Base-by-base conservation (phyloP, 148 eudicot genomes). In the Cornus controversa region DNA sequence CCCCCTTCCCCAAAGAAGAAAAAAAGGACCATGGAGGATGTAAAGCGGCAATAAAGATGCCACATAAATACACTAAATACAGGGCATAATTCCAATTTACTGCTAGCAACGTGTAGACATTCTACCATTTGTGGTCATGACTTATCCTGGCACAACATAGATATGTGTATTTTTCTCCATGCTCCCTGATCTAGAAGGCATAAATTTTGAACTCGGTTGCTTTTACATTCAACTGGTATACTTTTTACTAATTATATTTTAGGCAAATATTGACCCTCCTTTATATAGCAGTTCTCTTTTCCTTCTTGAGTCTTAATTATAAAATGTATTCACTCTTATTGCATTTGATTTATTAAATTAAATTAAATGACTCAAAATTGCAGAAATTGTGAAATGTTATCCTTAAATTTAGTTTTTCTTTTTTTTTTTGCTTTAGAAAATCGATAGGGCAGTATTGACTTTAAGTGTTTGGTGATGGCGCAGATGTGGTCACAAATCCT, bases 401-500 rank as follows among this genome's bases (percentile, higher is more conserved):
- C 45, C 5, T 23, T 26, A 5, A 9, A 8, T 67, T 69, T 18
- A 9, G 34, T 31, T 31, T 31, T 31, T 31, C 4, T 31, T 31
- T 31, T 31, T 22, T 14, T 29, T 57, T 23, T 40, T 60, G 11
- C 26, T 18, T 73, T 60, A 36, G 40, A 50, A 50, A 50, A 50
- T 50, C 5, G 0, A 50, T 16, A 20, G 1, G 57, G 15, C 9
- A 54, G 18, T 67, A 28, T 47, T 79, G 45, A 79, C 54, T 36
- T 57, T 54, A 11, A 50, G 57, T 63, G 57, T 36, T 37, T 31
- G 63, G 36, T 87, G 66, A 18, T 75, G 67, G 58, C 53, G 70
- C 83, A 85, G 90, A 79, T 71, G 13, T 78, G 29, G 72, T 73
- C 74, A 36, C 57, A 74, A 86, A 83, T 36, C 70, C 78, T 75